phyloP scores from a whole-genome alignment of 805 yeast genomes.

The Kregervanrija fluxuum region DNA sequence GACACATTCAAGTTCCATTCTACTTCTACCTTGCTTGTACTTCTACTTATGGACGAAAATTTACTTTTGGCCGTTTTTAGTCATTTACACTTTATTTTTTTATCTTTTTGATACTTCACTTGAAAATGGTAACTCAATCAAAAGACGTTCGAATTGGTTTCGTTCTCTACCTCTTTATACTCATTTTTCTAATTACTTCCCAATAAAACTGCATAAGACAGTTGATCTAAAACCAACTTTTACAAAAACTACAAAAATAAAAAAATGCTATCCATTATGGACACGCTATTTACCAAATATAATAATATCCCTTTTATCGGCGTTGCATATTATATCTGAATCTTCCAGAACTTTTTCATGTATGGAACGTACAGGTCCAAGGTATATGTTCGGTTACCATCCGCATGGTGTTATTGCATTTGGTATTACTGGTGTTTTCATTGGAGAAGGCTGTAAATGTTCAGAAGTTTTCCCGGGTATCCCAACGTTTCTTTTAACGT shows the following conservation, averaged over 20 bases:
- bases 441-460: constrained; percentile 57
- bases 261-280: constrained; percentile 3
- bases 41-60: constrained; percentile 48
- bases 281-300: constrained; percentile 1
- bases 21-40: constrained; percentile 47
- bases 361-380: constrained; percentile 48
- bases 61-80: constrained; percentile 51
- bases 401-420: constrained; percentile 95
- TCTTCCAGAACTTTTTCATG: constrained; percentile 9
- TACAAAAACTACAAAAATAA: constrained; percentile 17
- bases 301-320: not conserved
- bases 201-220: constrained; percentile 64
- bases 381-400: constrained; percentile 86
- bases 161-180: constrained; percentile 57
- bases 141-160: constrained; percentile 49
- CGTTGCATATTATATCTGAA: constrained; percentile 1
- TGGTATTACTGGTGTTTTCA: constrained; percentile 76
- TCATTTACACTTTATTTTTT: constrained; percentile 58
- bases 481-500: constrained; percentile 68
- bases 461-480: constrained; percentile 73
- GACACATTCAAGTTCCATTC: constrained; percentile 68
- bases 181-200: constrained; percentile 73
- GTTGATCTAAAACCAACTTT: constrained; percentile 70
- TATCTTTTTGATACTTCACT: constrained; percentile 58
- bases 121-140: constrained; percentile 60